Conservation (phyloP, 116 monocot genomes). For the Zostera marina region DNA sequence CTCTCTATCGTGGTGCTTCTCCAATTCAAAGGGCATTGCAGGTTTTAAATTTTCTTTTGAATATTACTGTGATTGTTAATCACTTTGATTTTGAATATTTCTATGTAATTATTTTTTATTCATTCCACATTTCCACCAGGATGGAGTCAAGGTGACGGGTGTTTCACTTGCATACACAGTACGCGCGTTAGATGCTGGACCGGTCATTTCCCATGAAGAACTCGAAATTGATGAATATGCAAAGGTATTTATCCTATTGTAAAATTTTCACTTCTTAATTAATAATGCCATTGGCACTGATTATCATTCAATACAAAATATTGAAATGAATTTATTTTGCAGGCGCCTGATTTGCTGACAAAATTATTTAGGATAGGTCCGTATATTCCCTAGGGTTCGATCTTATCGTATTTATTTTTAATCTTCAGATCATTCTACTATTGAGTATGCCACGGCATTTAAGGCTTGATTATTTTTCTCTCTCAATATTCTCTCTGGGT, state of each 20-base stretch:
- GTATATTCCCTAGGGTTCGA: not conserved
- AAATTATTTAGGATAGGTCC: constrained; percentile 48
- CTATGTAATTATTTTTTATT: not conserved
- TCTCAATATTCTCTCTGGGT: too few relatives aligned
- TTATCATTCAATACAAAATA: not conserved
- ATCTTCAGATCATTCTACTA: too few relatives aligned
- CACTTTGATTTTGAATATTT: too few relatives aligned
- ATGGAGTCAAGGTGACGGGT: constrained; percentile 85
- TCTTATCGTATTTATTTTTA: too few relatives aligned
- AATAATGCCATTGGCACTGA: too few relatives aligned
- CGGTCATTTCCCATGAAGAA: constrained; percentile 61
- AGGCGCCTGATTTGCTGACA: constrained; percentile 64
- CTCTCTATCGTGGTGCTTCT: constrained; percentile 93
- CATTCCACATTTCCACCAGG: constrained; percentile 28
- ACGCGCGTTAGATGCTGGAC: constrained; percentile 86
- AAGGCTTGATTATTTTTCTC: too few relatives aligned
- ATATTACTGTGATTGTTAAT: not conserved
- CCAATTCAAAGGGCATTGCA: constrained; percentile 97
- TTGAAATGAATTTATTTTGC: constrained; percentile 6
- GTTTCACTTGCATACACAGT: constrained; percentile 87
- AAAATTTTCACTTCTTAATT: too few relatives aligned
- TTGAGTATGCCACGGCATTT: too few relatives aligned
- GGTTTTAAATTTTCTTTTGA: constrained; percentile 18
- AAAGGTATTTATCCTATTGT: constrained; percentile 28
- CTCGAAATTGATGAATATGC: constrained; percentile 57